Evolutionary conservation across 106 monocot species (phyloP).

Genomic region (Dendrobium nobile): DNA sequence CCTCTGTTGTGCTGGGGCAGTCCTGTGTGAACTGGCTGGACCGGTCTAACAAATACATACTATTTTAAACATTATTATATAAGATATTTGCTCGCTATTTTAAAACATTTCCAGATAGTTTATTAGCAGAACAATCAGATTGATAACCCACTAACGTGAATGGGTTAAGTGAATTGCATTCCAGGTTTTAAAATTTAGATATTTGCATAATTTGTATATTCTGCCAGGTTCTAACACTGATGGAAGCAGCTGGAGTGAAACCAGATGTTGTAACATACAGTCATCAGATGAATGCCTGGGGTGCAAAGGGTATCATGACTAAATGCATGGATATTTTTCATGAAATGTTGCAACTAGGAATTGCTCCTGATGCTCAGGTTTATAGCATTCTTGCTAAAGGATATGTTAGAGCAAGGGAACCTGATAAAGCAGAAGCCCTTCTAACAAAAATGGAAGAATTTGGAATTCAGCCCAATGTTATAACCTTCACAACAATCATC

Average conservation of each 20-base stretch:
- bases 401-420: constrained; percentile 64
- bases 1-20: no score
- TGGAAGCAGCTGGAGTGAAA: constrained; percentile 57
- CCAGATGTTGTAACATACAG: constrained; percentile 90
- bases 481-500: constrained; percentile 86
- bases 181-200: not conserved
- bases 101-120: no score
- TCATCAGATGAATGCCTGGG: constrained; percentile 76
- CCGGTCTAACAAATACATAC: not conserved
- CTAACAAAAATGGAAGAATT: constrained; percentile 49
- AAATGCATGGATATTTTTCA: constrained; percentile 73
- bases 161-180: no score
- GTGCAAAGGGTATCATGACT: constrained; percentile 57
- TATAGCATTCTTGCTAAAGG: constrained; percentile 94
- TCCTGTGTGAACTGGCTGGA: no score
- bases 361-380: constrained; percentile 67
- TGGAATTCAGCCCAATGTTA: constrained; percentile 53
- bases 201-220: not conserved
- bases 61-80: not conserved
- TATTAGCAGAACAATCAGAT: no score
- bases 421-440: constrained; percentile 67
- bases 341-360: constrained; percentile 47
- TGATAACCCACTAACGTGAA: no score
- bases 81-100: not conserved
- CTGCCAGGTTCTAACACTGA: constrained; percentile 48